Evolutionary conservation across 495 filamentous ascomycete genomes (phyloP), one percentile per base, ranked within the genome.

Genomic region (Xylaria cubensis): DNA sequence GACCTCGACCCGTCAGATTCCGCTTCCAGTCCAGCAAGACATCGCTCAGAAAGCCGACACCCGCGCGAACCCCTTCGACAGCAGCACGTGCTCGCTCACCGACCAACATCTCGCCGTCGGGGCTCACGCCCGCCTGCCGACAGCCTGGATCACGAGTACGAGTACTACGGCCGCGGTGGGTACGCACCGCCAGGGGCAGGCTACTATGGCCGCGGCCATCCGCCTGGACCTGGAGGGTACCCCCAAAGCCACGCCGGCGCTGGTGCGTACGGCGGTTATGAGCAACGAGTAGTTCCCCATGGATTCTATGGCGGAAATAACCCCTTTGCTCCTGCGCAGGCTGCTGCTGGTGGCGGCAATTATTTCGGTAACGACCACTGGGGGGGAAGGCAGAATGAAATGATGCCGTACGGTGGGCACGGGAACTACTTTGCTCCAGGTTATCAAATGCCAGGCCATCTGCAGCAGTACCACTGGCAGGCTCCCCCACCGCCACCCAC

Each of bases 1-100:
- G 93, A 95, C 75, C 82, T 96, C 74, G 90, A 91, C 64, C 92
- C 93, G 29, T 92, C 90, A 46, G 93, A 97, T 83, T 95, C 93
- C n/a, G 93, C 93, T 36, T 95, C 89, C 79, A 65, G 85, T 77
- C 73, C 86, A 83, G 19, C 85, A 87, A 64, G 84, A 86, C 26
- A 61, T 32, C 67, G 67, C 42, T 72, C 77, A 19, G 72, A 71
- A 46, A 75, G 77, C 24, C 77, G 73, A 59, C 71, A 73, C 9
- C 75, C 79, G 1, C 83, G 78, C 34, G 80, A 80, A 21, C 71
- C 73, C 46, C 81, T 76, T 70, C 85, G 78, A 69, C 82, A 74
- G 65, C 81, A 82, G 65, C 81, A 82, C 74, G 79, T 75, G 64
- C 78, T 82, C 58, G 74, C 79, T 69, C 83, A 78, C 48, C 82